Conservation (phyloP, 2,329 filamentous ascomycete genomes). For the Hypoxylon sp. region DNA sequence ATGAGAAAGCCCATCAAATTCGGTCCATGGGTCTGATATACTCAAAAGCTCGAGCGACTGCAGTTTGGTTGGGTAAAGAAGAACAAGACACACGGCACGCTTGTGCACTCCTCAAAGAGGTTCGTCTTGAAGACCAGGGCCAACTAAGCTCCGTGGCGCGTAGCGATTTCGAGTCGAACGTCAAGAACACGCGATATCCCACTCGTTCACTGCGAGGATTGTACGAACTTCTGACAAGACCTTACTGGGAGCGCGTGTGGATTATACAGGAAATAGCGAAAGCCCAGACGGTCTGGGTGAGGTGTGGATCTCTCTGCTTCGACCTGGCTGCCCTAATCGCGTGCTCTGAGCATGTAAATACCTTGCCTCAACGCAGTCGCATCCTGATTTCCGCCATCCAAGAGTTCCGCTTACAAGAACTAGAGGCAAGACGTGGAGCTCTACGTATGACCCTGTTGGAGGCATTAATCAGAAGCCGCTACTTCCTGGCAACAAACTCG, state of each 20-base stretch:
- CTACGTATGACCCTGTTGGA: conserved; percentile 21
- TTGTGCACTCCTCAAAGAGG: not conserved
- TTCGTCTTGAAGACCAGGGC: not conserved
- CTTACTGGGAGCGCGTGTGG: conserved; percentile 32
- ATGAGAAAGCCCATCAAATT: conserved; percentile 26
- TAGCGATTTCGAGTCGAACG: not conserved
- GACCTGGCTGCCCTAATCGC: conserved; percentile 11
- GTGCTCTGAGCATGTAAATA: conserved; percentile 10
- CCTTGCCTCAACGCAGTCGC: conserved; percentile 10
- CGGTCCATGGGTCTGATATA: conserved; percentile 18
- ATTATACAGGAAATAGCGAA: conserved; percentile 30
- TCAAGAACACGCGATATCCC: not conserved
- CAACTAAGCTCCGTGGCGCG: not conserved
- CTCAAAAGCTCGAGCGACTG: conserved; percentile 8
- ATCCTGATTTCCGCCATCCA: conserved; percentile 16
- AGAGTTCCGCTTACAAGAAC: conserved; percentile 20
- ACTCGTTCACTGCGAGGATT: conserved; percentile 12
- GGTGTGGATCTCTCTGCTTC: conserved; percentile 16
- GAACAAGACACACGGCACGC: conserved; percentile 2
- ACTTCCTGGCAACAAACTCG: conserved; percentile 20
- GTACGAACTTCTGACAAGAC: conserved; percentile 13
- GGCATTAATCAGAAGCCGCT: conserved; percentile 20
- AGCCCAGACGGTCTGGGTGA: conserved; percentile 6
- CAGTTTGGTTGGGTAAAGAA: conserved; percentile 18
- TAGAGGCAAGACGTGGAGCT: conserved; percentile 10